Conservation (phyloP, 1,284 basidiomycete species). For the Prillingera fragicola region DNA sequence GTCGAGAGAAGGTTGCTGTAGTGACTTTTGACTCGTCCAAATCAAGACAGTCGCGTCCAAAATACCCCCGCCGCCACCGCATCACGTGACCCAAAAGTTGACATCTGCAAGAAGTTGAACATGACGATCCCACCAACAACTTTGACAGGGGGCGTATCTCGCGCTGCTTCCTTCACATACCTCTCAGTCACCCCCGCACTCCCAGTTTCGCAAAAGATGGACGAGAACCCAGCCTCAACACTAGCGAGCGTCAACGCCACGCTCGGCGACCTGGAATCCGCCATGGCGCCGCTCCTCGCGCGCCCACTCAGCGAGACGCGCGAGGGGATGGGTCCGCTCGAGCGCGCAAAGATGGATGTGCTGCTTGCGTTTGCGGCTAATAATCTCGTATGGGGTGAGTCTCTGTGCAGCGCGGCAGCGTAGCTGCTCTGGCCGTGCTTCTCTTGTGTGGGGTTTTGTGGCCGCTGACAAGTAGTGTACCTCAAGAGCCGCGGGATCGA, state of each 20-base stretch:
- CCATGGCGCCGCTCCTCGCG: slow-evolving; percentile 13
- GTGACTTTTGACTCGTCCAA: no score
- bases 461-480: slow-evolving; percentile 33
- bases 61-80: no score
- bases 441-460: neutral
- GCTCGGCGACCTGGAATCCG: slow-evolving; percentile 12
- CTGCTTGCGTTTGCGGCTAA: slow-evolving; percentile 38
- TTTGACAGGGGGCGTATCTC: neutral
- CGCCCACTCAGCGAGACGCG: slow-evolving; percentile 5
- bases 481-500: slow-evolving; percentile 41
- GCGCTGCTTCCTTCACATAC: neutral
- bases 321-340: slow-evolving; percentile 10
- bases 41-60: no score
- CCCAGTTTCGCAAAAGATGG: slow-evolving; percentile 1
- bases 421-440: neutral
- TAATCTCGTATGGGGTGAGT: slow-evolving; percentile 45
- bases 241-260: slow-evolving; percentile 6
- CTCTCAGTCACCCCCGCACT: neutral
- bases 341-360: slow-evolving; percentile 42
- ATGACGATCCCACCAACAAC: neutral
- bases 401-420: neutral
- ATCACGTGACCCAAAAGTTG: slow-evolving; percentile 1
- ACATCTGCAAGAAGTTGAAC: neutral
- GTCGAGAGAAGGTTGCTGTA: no score
- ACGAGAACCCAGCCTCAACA: slow-evolving; percentile 9